phyloP scores from a whole-genome alignment of 192 early-diverging fungal species.

The Thamnidium elegans region DNA sequence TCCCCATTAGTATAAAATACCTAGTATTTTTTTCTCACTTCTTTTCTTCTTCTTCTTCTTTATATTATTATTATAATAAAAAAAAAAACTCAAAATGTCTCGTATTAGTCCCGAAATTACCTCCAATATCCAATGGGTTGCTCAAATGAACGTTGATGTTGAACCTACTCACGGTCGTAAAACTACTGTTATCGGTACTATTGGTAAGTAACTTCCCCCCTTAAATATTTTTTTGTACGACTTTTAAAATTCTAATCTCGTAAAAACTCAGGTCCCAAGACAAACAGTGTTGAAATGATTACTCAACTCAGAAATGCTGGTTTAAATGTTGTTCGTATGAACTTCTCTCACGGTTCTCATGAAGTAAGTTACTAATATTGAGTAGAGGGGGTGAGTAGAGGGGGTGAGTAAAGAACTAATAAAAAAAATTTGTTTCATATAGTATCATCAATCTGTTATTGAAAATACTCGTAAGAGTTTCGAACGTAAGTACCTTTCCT shows the following conservation, averaged over 20 bases:
- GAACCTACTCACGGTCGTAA: constrained; percentile 64
- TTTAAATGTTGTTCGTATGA: constrained; percentile 86
- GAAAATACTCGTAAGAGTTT: constrained; percentile 49
- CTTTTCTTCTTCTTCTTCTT: neutral
- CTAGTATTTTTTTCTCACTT: neutral
- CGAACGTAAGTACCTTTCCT: constrained; percentile 36
- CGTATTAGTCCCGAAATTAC: constrained; percentile 37
- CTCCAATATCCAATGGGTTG: constrained; percentile 72
- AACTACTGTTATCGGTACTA: constrained; percentile 83
- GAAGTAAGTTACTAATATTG: constrained; percentile 47
- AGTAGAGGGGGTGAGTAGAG: too few species aligned
- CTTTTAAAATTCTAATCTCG: too few species aligned
- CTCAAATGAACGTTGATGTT: constrained; percentile 59
- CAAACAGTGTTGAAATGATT: constrained; percentile 77
- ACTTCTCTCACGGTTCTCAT: constrained; percentile 60
- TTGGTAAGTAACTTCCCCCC: constrained; percentile 36
- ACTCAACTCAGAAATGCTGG: constrained; percentile 71
- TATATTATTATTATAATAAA: neutral
- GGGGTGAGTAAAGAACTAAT: too few species aligned
- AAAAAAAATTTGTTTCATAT: too few species aligned
- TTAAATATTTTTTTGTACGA: neutral
- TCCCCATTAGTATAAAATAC: neutral
- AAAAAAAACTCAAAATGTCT: neutral
- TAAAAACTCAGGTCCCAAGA: constrained; percentile 54
- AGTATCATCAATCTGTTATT: constrained; percentile 62